phyloP scores from a whole-genome alignment of 2,329 filamentous ascomycete genomes.

The Penicillium concentricum region DNA sequence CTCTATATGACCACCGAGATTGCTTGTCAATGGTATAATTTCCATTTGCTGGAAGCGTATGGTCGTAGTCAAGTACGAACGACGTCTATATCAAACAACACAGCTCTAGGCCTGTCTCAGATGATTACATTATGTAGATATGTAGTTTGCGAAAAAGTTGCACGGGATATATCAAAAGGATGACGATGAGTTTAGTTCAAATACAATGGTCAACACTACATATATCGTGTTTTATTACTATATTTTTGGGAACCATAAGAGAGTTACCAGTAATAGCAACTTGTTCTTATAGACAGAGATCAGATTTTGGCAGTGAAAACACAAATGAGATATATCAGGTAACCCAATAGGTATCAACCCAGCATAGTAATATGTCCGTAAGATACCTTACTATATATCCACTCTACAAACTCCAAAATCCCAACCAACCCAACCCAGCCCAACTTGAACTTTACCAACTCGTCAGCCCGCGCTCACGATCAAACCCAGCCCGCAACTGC shows the following conservation, averaged over 20 bases:
- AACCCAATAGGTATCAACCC: neutral
- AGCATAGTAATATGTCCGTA: neutral
- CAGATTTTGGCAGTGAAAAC: neutral
- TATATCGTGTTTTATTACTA: too few species aligned
- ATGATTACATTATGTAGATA: too few species aligned
- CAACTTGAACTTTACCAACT: constrained; percentile 67
- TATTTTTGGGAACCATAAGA: too few species aligned
- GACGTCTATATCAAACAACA: neutral
- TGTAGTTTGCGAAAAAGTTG: too few species aligned
- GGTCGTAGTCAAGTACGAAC: neutral
- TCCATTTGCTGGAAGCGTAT: neutral
- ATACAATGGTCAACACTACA: too few species aligned
- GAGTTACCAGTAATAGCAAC: too few species aligned
- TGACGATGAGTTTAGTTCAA: too few species aligned
- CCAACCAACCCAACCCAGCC: neutral
- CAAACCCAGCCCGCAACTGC: constrained; percentile 87
- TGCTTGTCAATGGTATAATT: neutral
- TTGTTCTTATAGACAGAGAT: neutral
- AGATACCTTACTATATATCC: neutral
- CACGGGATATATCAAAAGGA: too few species aligned
- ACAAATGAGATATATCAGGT: neutral
- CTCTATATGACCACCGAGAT: neutral
- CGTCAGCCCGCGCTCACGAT: constrained; percentile 72
- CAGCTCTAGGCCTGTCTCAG: too few species aligned
- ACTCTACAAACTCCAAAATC: neutral